phyloP scores from a whole-genome alignment of 805 yeast species.

The Myxozyma neotropica region DNA sequence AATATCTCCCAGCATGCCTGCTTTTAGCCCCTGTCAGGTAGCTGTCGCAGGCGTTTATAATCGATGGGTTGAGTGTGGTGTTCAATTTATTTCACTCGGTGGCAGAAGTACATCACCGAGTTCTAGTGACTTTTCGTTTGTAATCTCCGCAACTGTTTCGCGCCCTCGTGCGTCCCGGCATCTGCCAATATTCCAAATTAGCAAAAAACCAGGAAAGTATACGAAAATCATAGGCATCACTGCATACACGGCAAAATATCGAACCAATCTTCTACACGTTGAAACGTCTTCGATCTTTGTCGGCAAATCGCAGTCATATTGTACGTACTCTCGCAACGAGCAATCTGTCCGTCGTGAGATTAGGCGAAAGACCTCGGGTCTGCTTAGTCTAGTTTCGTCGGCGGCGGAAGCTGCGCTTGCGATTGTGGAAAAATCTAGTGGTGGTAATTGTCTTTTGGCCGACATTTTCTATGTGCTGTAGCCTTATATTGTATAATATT shows the following conservation, averaged over 20 bases:
- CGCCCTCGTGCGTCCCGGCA: constrained; percentile 4
- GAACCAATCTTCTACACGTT: constrained; percentile 7
- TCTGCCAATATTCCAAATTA: not conserved
- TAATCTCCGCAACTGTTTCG: constrained; percentile 4
- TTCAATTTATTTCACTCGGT: not conserved
- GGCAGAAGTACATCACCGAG: constrained; percentile 1
- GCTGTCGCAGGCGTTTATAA: no score
- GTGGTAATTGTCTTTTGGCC: not conserved
- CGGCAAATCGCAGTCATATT: constrained; percentile 16
- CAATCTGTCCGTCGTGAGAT: constrained; percentile 6
- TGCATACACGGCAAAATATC: constrained; percentile 24
- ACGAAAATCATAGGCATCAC: not conserved
- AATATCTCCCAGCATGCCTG: no score
- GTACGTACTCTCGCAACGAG: constrained; percentile 11
- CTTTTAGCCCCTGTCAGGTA: no score
- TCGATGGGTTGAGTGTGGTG: no score
- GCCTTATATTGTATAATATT: not conserved
- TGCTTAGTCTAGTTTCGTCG: not conserved
- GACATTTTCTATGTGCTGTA: not conserved
- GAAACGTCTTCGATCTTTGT: constrained; percentile 4
- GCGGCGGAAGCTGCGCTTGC: not conserved
- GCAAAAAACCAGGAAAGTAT: not conserved
- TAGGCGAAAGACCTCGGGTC: constrained; percentile 1
- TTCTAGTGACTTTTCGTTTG: constrained; percentile 2
- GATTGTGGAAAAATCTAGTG: not conserved